These are phyloP conservation scores for Citrus hindsii DNA, from an alignment of 345 rosid genomes.

Conservation along the genomic window DNA sequence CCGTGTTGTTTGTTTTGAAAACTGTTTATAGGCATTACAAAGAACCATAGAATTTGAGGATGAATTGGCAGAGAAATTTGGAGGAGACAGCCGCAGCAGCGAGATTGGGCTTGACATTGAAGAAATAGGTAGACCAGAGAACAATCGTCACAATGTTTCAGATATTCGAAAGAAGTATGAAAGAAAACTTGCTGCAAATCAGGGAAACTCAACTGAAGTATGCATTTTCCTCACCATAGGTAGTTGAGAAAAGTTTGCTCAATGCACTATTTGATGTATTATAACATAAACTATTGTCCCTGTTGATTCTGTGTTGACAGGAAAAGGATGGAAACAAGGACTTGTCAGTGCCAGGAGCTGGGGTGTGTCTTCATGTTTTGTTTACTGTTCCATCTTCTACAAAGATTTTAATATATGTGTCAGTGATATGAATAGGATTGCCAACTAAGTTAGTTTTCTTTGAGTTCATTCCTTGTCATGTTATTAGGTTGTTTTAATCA, in stretches of 20 bases:
- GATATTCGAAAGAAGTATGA: constrained; percentile 95
- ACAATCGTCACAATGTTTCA: constrained; percentile 59
- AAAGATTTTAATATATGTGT: neutral
- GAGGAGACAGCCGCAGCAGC: constrained; percentile 63
- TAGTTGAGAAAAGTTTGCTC: constrained; percentile 15
- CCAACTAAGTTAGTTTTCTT: neutral
- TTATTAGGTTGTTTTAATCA: neutral
- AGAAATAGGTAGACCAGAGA: constrained; percentile 70
- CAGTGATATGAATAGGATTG: neutral
- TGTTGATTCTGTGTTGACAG: constrained; percentile 39
- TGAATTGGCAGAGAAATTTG: constrained; percentile 94
- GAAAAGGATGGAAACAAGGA: constrained; percentile 71
- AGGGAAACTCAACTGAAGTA: constrained; percentile 60
- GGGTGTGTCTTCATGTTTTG: constrained; percentile 51
- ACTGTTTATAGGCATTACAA: constrained; percentile 69
- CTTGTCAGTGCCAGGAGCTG: constrained; percentile 87
- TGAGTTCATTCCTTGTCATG: neutral
- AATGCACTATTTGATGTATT: neutral
- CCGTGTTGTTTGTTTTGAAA: constrained; percentile 11
- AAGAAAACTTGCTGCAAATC: constrained; percentile 79
- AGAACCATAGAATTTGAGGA: constrained; percentile 95
- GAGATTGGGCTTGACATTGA: constrained; percentile 74
- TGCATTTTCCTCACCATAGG: constrained; percentile 12
- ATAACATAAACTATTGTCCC: constrained; percentile 7
- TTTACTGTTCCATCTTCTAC: neutral